A percentile compares a stretch with the other conserved stretches of the same genome.
These are phyloP conservation scores for Clarireedia sp. DNA, from an alignment of 2,329 filamentous ascomycete species.

Conservation along the genomic window DNA sequence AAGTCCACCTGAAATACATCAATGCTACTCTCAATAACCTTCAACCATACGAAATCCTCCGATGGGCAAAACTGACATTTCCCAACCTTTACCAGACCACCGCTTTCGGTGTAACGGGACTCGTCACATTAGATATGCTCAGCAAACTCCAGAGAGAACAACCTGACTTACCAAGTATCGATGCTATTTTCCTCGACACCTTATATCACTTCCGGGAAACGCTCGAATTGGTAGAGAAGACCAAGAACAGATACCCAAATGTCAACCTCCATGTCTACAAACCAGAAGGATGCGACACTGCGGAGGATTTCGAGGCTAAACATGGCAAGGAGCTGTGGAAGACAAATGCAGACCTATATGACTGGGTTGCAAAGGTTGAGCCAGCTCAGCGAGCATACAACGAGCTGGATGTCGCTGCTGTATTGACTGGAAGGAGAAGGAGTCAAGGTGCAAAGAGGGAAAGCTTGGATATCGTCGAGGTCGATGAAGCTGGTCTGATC, in stretches of 20 bases:
- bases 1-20: conserved; percentile 79
- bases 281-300: conserved; percentile 66
- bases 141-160: conserved; percentile 62
- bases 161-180: conserved; percentile 50
- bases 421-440: conserved; percentile 83
- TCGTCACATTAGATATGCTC: conserved; percentile 79
- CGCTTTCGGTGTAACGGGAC: conserved; percentile 72
- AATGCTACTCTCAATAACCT: conserved; percentile 85
- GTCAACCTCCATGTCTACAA: conserved; percentile 83
- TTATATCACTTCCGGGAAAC: conserved; percentile 78
- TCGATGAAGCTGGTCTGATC: conserved; percentile 80
- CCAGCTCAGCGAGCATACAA: conserved; percentile 86
- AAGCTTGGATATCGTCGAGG: conserved; percentile 81
- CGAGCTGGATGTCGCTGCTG: conserved; percentile 78
- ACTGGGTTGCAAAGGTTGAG: conserved; percentile 97
- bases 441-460: conserved; percentile 92
- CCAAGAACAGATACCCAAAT: conserved; percentile 68
- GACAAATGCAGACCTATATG: conserved; percentile 79
- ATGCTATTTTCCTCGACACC: conserved; percentile 76
- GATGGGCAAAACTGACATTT: conserved; percentile 85
- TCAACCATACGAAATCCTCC: conserved; percentile 82
- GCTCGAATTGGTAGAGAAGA: conserved; percentile 62
- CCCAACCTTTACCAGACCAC: conserved; percentile 85
- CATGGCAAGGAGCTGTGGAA: conserved; percentile 85
- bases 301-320: conserved; percentile 69